Evolutionary conservation across 2,329 filamentous ascomycete species (phyloP).

Genomic region (Paradendryphiella salina): DNA sequence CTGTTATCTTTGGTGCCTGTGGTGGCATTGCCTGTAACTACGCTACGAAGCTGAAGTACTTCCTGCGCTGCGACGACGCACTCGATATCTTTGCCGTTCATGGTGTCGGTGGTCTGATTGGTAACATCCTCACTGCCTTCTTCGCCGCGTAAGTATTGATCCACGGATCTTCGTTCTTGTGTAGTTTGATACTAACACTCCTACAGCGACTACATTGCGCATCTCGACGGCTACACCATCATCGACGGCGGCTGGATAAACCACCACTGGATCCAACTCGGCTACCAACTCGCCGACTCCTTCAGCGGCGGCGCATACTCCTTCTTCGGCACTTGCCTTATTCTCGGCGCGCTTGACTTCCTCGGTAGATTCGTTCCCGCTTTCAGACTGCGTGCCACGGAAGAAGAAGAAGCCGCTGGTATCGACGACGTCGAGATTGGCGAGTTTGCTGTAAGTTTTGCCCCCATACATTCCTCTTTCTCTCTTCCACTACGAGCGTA

Average conservation of each 20-base stretch:
- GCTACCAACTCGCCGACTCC: slow-evolving; percentile 82
- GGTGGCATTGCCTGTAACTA: slow-evolving; percentile 83
- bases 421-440: slow-evolving; percentile 90
- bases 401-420: slow-evolving; percentile 79
- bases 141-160: slow-evolving; percentile 68
- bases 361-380: slow-evolving; percentile 78
- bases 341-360: slow-evolving; percentile 63
- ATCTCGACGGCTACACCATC: slow-evolving; percentile 69
- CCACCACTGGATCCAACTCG: slow-evolving; percentile 79
- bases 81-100: slow-evolving; percentile 73
- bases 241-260: slow-evolving; percentile 83
- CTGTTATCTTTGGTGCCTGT: slow-evolving; percentile 75
- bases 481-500: not conserved
- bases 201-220: slow-evolving; percentile 73
- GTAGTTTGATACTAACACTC: not conserved
- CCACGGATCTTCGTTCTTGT: not conserved
- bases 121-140: slow-evolving; percentile 66
- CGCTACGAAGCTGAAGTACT: slow-evolving; percentile 87
- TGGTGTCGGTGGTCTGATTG: slow-evolving; percentile 61
- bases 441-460: slow-evolving; percentile 72
- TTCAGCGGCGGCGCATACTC: slow-evolving; percentile 75
- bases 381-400: slow-evolving; percentile 70
- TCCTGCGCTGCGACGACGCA: slow-evolving; percentile 78
- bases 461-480: not conserved
- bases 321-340: slow-evolving; percentile 75